Evolutionary conservation across 352 stramenopile species (phyloP).

Genomic region (Discostella stelligera): DNA sequence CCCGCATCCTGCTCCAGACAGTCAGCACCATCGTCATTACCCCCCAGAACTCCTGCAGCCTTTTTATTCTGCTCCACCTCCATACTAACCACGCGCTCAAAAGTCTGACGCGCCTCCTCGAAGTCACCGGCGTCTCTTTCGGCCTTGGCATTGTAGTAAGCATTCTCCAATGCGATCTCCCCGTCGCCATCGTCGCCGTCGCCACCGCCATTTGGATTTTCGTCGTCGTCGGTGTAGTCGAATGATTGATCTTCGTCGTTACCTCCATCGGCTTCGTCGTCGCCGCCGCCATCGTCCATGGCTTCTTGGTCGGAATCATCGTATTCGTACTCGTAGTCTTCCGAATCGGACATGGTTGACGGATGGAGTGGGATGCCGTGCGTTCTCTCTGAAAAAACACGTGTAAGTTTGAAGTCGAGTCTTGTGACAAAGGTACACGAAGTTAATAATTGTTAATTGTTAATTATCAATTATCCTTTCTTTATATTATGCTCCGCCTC

Average conservation of each 20-base stretch:
- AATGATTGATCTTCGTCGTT: conserved; percentile 88
- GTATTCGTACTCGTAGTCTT: conserved; percentile 50
- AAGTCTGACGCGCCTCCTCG: conserved; percentile 46
- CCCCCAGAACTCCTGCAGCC: conserved; percentile 33
- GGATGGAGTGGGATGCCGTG: no score
- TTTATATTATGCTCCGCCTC: no score
- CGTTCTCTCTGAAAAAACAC: no score
- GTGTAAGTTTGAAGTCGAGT: no score
- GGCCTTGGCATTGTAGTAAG: conserved; percentile 91
- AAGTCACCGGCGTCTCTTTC: conserved; percentile 68
- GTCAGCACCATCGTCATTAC: conserved; percentile 26
- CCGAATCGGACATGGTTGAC: conserved; percentile 33
- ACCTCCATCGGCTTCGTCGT: conserved; percentile 48
- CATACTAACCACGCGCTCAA: conserved; percentile 51
- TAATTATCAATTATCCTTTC: no score
- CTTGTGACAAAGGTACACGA: no score
- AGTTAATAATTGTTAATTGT: no score
- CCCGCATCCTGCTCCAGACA: background rate
- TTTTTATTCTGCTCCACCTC: conserved; percentile 41
- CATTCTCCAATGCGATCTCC: conserved; percentile 81
- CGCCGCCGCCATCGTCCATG: conserved; percentile 11
- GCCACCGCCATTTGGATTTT: conserved; percentile 69
- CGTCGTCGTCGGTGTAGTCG: conserved; percentile 92
- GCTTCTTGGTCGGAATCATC: conserved; percentile 27
- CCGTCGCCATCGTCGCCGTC: conserved; percentile 64